Conservation (phyloP, 1,284 basidiomycete genomes). For the Fomitopsis schrenkii region DNA sequence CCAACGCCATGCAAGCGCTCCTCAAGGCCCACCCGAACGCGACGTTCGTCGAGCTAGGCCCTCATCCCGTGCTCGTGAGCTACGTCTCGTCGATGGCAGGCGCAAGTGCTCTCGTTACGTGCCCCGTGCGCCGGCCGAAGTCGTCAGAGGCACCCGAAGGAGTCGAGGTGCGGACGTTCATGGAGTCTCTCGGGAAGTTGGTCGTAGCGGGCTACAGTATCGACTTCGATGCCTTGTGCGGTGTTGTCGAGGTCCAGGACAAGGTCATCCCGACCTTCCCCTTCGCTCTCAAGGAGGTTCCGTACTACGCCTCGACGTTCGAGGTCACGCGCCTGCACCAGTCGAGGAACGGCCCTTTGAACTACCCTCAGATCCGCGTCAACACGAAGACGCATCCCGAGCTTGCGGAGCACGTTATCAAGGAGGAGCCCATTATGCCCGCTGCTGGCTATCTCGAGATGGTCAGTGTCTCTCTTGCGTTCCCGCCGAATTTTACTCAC, state of each 20-base stretch:
- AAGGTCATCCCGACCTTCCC: constrained; percentile 12
- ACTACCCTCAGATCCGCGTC: constrained; percentile 28
- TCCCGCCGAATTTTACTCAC: not conserved
- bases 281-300: constrained; percentile 14
- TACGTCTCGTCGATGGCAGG: constrained; percentile 26
- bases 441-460: constrained; percentile 41
- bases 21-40: constrained; percentile 15
- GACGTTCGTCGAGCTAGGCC: constrained; percentile 30
- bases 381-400: constrained; percentile 33
- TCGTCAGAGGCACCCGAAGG: not conserved
- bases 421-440: constrained; percentile 39
- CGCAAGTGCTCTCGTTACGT: constrained; percentile 18
- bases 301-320: constrained; percentile 7
- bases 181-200: constrained; percentile 13
- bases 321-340: constrained; percentile 12
- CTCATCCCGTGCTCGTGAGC: constrained; percentile 33
- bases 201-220: constrained; percentile 11
- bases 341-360: constrained; percentile 30
- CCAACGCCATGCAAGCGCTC: constrained; percentile 17
- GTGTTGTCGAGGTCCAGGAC: not conserved
- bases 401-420: constrained; percentile 37
- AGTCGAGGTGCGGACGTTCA: constrained; percentile 1
- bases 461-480: constrained; percentile 21
- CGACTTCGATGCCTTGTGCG: constrained; percentile 16
- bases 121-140: constrained; percentile 25